Evolutionary conservation across 139 green algal genomes (phyloP).

Genomic region (Volvox reticuliferus): DNA sequence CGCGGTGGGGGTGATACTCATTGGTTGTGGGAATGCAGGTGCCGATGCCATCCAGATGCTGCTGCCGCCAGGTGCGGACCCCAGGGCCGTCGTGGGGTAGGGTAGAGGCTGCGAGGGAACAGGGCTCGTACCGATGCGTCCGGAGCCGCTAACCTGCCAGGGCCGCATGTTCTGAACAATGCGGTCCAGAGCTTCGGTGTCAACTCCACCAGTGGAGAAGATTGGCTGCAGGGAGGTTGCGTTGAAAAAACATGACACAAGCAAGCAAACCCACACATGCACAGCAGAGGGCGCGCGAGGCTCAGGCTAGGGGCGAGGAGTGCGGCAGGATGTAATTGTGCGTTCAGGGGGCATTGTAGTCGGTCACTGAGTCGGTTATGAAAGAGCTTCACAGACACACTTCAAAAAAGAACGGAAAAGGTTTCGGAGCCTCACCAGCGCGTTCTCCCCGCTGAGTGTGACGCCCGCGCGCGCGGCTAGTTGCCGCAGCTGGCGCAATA

Average conservation of each 20-base stretch:
- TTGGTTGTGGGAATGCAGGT: no score
- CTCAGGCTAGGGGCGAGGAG: no score
- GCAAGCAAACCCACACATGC: background rate
- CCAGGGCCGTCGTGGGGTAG: background rate
- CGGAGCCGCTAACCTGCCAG: slow-evolving; percentile 20
- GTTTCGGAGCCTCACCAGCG: slow-evolving; percentile 65
- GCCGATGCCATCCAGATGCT: no score
- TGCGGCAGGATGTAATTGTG: no score
- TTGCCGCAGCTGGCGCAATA: slow-evolving; percentile 86
- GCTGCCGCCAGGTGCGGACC: background rate
- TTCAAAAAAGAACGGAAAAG: no score
- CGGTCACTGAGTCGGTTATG: no score
- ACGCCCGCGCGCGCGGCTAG: slow-evolving; percentile 74
- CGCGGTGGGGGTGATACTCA: no score
- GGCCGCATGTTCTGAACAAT: slow-evolving; percentile 79
- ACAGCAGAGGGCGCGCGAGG: background rate
- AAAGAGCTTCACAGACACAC: no score
- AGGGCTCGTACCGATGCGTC: background rate
- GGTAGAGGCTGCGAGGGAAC: background rate
- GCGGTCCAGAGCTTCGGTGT: slow-evolving; percentile 78
- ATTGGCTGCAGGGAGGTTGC: slow-evolving; percentile 63
- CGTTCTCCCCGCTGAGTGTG: slow-evolving; percentile 92
- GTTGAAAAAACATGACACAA: background rate
- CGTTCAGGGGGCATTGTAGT: no score
- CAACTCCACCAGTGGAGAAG: slow-evolving; percentile 71